Evolutionary conservation across 2,329 filamentous ascomycete species (phyloP), one percentile per base, ranked within the genome.

Genomic region (Penicillium sp.): DNA sequence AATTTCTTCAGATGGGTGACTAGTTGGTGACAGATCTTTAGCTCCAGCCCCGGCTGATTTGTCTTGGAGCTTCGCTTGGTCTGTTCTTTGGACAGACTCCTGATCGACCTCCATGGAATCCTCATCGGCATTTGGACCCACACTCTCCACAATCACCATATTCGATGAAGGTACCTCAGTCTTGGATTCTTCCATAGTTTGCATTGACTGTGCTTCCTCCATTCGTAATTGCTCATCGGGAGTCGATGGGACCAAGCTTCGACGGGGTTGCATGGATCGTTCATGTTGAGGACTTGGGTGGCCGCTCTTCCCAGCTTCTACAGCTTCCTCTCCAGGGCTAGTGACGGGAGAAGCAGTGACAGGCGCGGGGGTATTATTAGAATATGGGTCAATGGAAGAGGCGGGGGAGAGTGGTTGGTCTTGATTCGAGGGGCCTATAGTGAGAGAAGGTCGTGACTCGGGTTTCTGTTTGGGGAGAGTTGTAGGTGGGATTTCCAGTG

Each of bases 321-420:
- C 58, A 26, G 61, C 60, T 52, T 91, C 88, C 53, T 88, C 84
- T 53, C 89, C 89, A 1, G 89, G 87, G 64, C 89, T 92, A 1
- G 90, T 92, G 63, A 89, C 87, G 1, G 89, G 85, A 1, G 90
- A 92, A 7, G 81, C 83, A 60, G 88, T 84, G 58, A 87, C 83
- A 39, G 87, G 81, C 35, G 82, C 84, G 1, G 90, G 89, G 0
- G 90, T 95, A 22, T 88, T 86, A 53, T 86, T 86, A 44, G 89
- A 92, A 65, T 88, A 87, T 1, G 87, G 83, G 31, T 81, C 86
- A 53, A 84, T 77, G 1, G 89, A 92, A 6, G 90, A 93, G 9
- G 79, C 83, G 24, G 84, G 84, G 10, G 77, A 79, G 35, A 77
- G 71, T 21, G 75, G 75, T 47, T 76, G 73, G 51, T 78, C 75